These are phyloP conservation scores for Amanita inopinata DNA, from an alignment of 768 basidiomycete genomes.

Conservation along the genomic window DNA sequence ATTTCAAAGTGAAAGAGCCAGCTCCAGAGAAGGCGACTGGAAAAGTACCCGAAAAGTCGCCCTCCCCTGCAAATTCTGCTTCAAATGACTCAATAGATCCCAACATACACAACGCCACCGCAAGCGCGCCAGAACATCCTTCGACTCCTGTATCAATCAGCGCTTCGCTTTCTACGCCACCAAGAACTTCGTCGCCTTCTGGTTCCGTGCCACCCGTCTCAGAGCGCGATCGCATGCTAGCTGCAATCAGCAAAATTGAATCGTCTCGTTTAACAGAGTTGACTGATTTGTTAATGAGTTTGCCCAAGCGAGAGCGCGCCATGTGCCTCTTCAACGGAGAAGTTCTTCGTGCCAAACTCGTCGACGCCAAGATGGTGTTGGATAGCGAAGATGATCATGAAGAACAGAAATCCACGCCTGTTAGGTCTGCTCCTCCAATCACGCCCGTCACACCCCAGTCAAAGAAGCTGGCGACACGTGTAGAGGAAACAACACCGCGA, in stretches of 20 bases:
- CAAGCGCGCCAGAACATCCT: conserved; percentile 85
- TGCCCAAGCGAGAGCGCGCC: conserved; percentile 82
- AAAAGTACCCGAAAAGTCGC: conserved; percentile 39
- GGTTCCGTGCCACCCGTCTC: conserved; percentile 48
- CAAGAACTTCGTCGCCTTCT: conserved; percentile 76
- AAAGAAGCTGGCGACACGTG: conserved; percentile 36
- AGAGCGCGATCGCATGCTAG: conserved; percentile 67
- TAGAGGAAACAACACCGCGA: conserved; percentile 48
- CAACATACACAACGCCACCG: conserved; percentile 57
- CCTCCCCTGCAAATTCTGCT: conserved; percentile 39
- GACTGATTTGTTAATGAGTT: conserved; percentile 72
- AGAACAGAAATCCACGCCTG: conserved; percentile 18
- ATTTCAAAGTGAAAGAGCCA: conserved; percentile 13
- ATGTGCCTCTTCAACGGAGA: conserved; percentile 88
- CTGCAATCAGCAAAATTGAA: conserved; percentile 59
- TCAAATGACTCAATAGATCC: conserved; percentile 71
- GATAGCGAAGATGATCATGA: conserved; percentile 60
- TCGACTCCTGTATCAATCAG: conserved; percentile 77
- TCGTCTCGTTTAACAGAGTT: conserved; percentile 50
- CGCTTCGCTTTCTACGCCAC: conserved; percentile 68
- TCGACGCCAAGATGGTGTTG: conserved; percentile 74
- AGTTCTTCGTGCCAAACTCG: conserved; percentile 64
- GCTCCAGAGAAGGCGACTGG: conserved; percentile 24
- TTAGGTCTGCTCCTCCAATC: conserved; percentile 17
- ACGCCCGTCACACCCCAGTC: conserved; percentile 54